A percentile compares a stretch with the other conserved stretches of the same genome.
phyloP scores from a whole-genome alignment of 2,329 filamentous ascomycete species.

The Colletotrichum graminicola region DNA sequence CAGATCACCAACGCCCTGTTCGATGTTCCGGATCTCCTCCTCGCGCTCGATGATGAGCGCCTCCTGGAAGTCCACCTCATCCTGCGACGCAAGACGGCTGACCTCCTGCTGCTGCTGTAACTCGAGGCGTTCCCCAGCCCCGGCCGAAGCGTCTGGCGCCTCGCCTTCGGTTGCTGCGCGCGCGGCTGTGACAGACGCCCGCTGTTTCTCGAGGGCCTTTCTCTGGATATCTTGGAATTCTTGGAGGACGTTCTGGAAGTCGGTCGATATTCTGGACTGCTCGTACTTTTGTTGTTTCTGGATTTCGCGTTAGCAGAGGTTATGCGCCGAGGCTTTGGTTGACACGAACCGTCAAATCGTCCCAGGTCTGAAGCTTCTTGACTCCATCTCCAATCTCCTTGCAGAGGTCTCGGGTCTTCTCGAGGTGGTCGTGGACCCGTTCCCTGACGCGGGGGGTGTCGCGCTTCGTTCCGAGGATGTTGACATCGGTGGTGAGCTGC shows the following conservation, averaged over 20 bases:
- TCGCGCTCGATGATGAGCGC: constrained; percentile 95
- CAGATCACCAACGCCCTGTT: constrained; percentile 93
- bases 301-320: neutral
- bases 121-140: constrained; percentile 51
- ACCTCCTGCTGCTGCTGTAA: constrained; percentile 79
- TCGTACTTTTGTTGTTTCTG: constrained; percentile 97
- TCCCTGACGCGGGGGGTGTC: constrained; percentile 93
- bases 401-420: constrained; percentile 88
- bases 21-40: constrained; percentile 96
- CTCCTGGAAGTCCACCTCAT: constrained; percentile 98
- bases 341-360: constrained; percentile 78
- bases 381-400: constrained; percentile 93
- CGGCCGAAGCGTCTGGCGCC: constrained; percentile 45
- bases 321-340: neutral
- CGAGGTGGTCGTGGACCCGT: constrained; percentile 86
- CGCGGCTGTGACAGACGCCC: constrained; percentile 85
- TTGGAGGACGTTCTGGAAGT: constrained; percentile 88
- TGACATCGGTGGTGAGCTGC: constrained; percentile 85
- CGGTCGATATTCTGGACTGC: constrained; percentile 92
- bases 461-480: constrained; percentile 86
- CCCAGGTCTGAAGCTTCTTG: constrained; percentile 91
- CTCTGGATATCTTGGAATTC: constrained; percentile 96
- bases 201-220: constrained; percentile 90
- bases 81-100: constrained; percentile 85
- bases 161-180: constrained; percentile 78